Evolutionary conservation across 2,329 filamentous ascomycete species (phyloP).

Genomic region (Pseudogymnoascus sp.): DNA sequence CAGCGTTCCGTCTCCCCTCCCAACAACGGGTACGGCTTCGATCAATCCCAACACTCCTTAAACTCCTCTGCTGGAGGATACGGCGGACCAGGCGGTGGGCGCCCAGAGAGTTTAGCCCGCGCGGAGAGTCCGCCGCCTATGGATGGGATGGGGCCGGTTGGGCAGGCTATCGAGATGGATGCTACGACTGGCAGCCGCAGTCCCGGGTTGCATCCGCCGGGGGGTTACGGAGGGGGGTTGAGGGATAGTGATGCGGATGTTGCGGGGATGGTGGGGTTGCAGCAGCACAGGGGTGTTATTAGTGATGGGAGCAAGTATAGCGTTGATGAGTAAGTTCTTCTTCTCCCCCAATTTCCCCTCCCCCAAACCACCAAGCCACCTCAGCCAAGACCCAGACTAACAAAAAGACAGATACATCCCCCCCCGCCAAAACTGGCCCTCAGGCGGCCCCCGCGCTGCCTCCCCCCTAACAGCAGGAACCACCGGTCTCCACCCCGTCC

Average conservation of each 20-base stretch:
- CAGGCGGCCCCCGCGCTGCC: slow-evolving; percentile 35
- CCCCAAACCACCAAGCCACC: no score
- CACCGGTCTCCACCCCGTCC: slow-evolving; percentile 33
- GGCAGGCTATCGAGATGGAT: slow-evolving; percentile 75
- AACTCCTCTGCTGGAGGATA: neutral
- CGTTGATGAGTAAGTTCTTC: slow-evolving; percentile 57
- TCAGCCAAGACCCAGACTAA: no score
- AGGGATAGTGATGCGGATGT: slow-evolving; percentile 64
- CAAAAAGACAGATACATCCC: slow-evolving; percentile 45
- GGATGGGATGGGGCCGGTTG: slow-evolving; percentile 37
- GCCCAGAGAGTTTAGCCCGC: slow-evolving; percentile 40
- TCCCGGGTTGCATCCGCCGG: slow-evolving; percentile 28
- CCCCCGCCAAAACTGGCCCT: slow-evolving; percentile 47
- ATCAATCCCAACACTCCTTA: neutral
- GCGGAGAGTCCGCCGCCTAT: slow-evolving; percentile 59
- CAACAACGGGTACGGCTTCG: neutral
- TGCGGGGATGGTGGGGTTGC: slow-evolving; percentile 64
- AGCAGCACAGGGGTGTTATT: slow-evolving; percentile 47
- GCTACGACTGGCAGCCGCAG: slow-evolving; percentile 49
- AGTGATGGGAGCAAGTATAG: slow-evolving; percentile 68
- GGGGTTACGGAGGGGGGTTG: slow-evolving; percentile 37
- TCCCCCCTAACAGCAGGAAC: slow-evolving; percentile 38
- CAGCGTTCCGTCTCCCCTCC: neutral
- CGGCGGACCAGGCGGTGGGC: slow-evolving; percentile 16
- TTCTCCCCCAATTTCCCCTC: neutral